Conservation (phyloP, 2,329 filamentous ascomycete genomes). For the Apiospora arundinis region DNA sequence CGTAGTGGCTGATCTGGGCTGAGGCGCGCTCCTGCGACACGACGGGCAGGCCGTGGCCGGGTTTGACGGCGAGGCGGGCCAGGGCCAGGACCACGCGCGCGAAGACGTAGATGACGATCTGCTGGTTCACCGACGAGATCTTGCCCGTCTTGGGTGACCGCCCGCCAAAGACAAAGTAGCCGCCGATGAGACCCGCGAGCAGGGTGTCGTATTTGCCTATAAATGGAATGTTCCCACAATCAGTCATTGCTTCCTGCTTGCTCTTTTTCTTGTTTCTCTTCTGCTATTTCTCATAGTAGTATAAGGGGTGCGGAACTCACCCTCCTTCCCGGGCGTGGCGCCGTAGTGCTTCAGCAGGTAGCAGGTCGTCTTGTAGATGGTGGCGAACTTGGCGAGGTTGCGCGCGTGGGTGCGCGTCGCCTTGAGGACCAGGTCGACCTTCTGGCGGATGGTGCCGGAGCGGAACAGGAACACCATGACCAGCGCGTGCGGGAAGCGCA, state of each 20-base stretch:
- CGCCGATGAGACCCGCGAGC: slow-evolving; percentile 84
- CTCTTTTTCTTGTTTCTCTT: slow-evolving; percentile 1
- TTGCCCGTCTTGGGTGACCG: slow-evolving; percentile 67
- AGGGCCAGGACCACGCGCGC: slow-evolving; percentile 86
- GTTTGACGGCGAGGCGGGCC: slow-evolving; percentile 81
- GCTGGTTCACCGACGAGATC: slow-evolving; percentile 85
- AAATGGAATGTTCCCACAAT: neutral
- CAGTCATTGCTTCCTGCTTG: neutral
- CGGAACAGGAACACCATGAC: slow-evolving; percentile 99
- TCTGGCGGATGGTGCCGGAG: slow-evolving; percentile 84
- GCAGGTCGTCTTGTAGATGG: slow-evolving; percentile 87
- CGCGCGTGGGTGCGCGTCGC: slow-evolving; percentile 89
- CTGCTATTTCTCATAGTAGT: neutral
- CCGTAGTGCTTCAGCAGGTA: slow-evolving; percentile 72
- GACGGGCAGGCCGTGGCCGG: slow-evolving; percentile 56
- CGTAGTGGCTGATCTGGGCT: slow-evolving; percentile 66
- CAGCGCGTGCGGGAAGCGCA: slow-evolving; percentile 96
- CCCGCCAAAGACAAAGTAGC: slow-evolving; percentile 88
- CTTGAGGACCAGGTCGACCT: slow-evolving; percentile 77
- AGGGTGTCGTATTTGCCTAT: slow-evolving; percentile 82
- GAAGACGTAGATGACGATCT: slow-evolving; percentile 98
- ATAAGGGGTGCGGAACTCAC: slow-evolving; percentile 34
- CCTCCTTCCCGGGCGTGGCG: slow-evolving; percentile 65
- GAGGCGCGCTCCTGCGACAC: slow-evolving; percentile 56
- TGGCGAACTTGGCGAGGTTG: slow-evolving; percentile 90